Conservation (phyloP, 1,139 yeast species). For the Blastobotrys capitulatus region DNA sequence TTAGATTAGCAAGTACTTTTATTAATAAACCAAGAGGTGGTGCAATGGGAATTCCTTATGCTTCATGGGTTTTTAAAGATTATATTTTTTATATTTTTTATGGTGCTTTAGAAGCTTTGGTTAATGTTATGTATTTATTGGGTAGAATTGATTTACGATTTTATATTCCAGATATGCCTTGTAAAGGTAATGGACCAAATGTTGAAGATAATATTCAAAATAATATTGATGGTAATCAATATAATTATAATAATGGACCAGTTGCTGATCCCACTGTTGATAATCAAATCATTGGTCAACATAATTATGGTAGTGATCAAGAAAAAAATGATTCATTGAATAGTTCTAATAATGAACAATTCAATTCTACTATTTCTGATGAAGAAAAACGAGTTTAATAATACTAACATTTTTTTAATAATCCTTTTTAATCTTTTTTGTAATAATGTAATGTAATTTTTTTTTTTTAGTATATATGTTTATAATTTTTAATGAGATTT, state of each 20-base stretch:
- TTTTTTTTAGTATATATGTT: too few species aligned
- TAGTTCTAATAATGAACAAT: too few species aligned
- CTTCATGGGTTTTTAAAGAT: constrained; percentile 44
- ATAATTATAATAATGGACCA: too few species aligned
- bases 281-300: neutral
- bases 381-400: too few species aligned
- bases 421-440: too few species aligned
- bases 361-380: too few species aligned
- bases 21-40: constrained; percentile 30
- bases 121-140: constrained; percentile 50
- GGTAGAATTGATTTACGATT: constrained; percentile 70
- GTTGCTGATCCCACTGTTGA: too few species aligned
- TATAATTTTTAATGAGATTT: too few species aligned
- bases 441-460: too few species aligned
- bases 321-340: neutral
- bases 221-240: neutral
- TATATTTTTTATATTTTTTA: constrained; percentile 62
- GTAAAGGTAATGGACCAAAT: neutral
- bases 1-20: constrained; percentile 54
- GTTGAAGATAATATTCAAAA: neutral
- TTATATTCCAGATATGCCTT: constrained; percentile 58
- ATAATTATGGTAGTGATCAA: neutral
- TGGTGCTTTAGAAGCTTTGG: constrained; percentile 58
- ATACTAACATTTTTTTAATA: too few species aligned
- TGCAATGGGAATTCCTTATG: constrained; percentile 21